Evolutionary conservation across 2,329 filamentous ascomycete genomes (phyloP).

Genomic region (Penicillium sp.): DNA sequence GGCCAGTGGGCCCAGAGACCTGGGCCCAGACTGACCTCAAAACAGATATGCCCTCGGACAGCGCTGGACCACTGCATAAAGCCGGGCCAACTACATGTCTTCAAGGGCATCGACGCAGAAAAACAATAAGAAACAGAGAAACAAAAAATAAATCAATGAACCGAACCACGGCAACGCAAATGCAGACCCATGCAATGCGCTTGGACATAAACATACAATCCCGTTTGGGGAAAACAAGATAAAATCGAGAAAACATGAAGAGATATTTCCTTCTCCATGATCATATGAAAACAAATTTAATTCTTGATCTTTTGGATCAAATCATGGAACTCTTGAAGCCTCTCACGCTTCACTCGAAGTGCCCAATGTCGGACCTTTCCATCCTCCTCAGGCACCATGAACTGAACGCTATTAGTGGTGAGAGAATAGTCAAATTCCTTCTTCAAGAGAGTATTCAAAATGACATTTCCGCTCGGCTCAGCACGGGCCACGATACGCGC

Average conservation of each 20-base stretch:
- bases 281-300: constrained; percentile 3
- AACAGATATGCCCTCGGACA: background rate
- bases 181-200: constrained; percentile 9
- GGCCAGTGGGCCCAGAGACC: background rate
- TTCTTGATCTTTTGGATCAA: constrained; percentile 23
- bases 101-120: background rate
- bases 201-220: constrained; percentile 10
- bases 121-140: background rate
- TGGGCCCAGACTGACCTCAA: background rate
- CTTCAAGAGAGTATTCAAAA: constrained; percentile 68
- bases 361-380: constrained; percentile 68
- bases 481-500: constrained; percentile 69
- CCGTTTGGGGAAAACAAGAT: background rate
- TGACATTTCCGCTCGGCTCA: constrained; percentile 71
- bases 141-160: background rate
- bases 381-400: constrained; percentile 53
- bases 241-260: background rate
- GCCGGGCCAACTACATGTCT: background rate
- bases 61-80: background rate
- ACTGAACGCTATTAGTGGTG: constrained; percentile 47
- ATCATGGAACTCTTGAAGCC: constrained; percentile 11
- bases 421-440: constrained; percentile 62
- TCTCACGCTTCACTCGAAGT: constrained; percentile 60
- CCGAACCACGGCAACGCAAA: background rate
- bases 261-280: background rate